Base-by-base conservation (phyloP, 768 basidiomycete genomes). In the Lepiota brunneoincarnata region DNA sequence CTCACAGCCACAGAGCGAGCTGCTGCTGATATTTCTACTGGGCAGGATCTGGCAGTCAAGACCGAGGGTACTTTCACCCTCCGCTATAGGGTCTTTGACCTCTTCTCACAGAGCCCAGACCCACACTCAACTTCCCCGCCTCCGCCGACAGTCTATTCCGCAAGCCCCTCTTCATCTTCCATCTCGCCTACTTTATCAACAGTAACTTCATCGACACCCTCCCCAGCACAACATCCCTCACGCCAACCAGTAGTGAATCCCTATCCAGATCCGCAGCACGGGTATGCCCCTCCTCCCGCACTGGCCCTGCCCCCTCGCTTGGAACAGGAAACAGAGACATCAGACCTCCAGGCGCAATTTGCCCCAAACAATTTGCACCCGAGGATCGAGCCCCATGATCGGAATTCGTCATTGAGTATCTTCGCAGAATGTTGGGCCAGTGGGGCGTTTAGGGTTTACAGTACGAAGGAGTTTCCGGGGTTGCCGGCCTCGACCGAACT, bases 381-480 rank as follows among this genome's bases (percentile, higher is more conserved):
- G 23, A 46, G 46, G 39, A 41, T 54, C 2, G 38, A 58, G 4
- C 56, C 43, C 2, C 49, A 63, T 12, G 70, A 76, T 24, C 24
- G 46, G 4, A 23, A 39, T 31, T 23, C 37, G 20, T 18, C 26
- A 1, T 62, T 75, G 9, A 71, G 73, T 1, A 72, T 87, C 4
- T 77, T 82, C 58, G 86, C 86, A 1, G 84, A 88, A 67, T 79
- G 78, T 58, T 86, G 81, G 59, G 84, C 86, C 3, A 54, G 48
- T 18, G 82, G 82, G 0, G 58, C 72, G 2, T 87, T 89, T 64
- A 79, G 76, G 20, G 79, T 89, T 0, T 87, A 83, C 61, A 84
- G 84, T 9, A 86, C 86, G 0, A 88, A 88, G 60, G 81, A 85
- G 53, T 87, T 88, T 57, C 86, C 86, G 3, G 83, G 86, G 2